Evolutionary conservation across 352 stramenopile genomes (phyloP).

Genomic region (Pythium coloratum): DNA sequence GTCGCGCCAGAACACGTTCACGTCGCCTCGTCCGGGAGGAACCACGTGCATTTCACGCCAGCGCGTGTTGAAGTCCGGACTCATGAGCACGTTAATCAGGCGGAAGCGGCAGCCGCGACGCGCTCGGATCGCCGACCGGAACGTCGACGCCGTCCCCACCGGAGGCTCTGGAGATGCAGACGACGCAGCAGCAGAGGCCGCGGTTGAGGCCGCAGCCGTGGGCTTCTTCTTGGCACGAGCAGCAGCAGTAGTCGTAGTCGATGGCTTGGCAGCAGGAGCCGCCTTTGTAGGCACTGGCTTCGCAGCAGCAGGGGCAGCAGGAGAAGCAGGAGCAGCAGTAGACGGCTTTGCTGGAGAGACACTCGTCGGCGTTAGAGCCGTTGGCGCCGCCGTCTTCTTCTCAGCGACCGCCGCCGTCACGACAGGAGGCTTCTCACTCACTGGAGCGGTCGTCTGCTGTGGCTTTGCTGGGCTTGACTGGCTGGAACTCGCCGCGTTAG

Average conservation of each 20-base stretch:
- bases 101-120: conserved; percentile 67
- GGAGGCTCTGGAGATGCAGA: not conserved
- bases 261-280: not conserved
- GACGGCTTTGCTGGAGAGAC: not conserved
- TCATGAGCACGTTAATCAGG: conserved; percentile 68
- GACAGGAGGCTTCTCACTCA: not conserved
- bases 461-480: not conserved
- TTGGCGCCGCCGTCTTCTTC: not conserved
- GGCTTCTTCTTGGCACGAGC: not conserved
- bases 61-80: conserved; percentile 48
- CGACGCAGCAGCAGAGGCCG: not conserved
- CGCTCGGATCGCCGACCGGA: conserved; percentile 24
- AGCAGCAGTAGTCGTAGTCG: not conserved
- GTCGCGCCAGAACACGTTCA: conserved; percentile 59
- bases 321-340: not conserved
- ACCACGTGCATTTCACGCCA: conserved; percentile 49
- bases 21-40: conserved; percentile 14
- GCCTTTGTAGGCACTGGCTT: too few species aligned
- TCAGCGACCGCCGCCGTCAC: not conserved
- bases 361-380: not conserved
- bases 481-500: not conserved
- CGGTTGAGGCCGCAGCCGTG: too few species aligned
- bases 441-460: not conserved
- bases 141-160: not conserved
- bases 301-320: not conserved